Percentiles rank a stretch among this genome's conserved stretches.
Conservation (phyloP, 495 filamentous ascomycete species). For the Evernia prunastri region DNA sequence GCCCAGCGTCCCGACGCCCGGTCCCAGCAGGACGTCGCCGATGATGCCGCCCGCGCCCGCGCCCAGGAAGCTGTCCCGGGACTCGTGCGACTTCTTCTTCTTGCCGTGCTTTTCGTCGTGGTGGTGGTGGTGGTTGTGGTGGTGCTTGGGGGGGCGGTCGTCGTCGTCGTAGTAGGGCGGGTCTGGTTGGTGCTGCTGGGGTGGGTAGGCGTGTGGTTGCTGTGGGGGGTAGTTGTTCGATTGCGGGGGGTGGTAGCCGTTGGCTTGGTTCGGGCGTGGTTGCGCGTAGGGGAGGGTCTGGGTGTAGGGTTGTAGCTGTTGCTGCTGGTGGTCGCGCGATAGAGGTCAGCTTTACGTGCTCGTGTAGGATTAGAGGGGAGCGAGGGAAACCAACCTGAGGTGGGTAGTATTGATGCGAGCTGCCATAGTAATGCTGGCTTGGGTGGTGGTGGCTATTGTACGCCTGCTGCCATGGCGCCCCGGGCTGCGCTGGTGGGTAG, state of each 20-base stretch:
- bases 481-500: constrained; percentile 13
- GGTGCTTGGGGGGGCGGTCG: not conserved
- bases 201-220: constrained; percentile 4
- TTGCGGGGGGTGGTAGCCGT: constrained; percentile 6
- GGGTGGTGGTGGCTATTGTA: constrained; percentile 23
- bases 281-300: constrained; percentile 7
- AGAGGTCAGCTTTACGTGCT: not conserved
- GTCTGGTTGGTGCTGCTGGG: constrained; percentile 2
- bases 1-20: constrained; percentile 26
- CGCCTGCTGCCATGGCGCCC: constrained; percentile 19
- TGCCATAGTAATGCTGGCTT: constrained; percentile 21
- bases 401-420: constrained; percentile 8
- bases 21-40: constrained; percentile 25
- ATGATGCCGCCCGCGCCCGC: constrained; percentile 23
- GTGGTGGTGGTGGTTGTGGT: constrained; percentile 7
- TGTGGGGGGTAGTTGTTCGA: constrained; percentile 14
- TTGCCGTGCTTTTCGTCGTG: constrained; percentile 5
- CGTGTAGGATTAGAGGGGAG: not conserved
- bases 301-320: constrained; percentile 9
- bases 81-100: constrained; percentile 9
- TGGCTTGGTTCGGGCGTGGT: not conserved
- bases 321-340: not conserved
- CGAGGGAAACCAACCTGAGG: constrained; percentile 15
- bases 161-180: constrained; percentile 10
- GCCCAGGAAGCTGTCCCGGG: constrained; percentile 22